Evolutionary conservation across 2,329 filamentous ascomycete species (phyloP), one percentile per base, ranked within the genome.

Genomic region (Cadophora sp.): DNA sequence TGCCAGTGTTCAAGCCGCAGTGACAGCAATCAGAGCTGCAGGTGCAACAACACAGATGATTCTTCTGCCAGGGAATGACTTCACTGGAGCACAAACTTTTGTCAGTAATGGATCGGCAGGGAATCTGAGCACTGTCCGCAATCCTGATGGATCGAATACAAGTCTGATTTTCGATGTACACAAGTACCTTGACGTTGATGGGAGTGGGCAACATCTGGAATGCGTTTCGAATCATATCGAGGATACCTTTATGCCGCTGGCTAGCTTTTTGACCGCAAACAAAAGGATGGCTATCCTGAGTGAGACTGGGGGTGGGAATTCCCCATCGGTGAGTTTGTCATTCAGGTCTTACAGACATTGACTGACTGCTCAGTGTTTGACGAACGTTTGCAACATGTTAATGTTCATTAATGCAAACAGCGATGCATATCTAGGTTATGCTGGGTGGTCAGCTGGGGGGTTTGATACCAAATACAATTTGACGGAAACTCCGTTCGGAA

Each of bases 11-110:
- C 89, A 91, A 75, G 82, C 82, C 11, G 88, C 82, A 14, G 89
- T 92, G 1, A 88, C 84, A 0, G 89, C 87, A 3, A 91, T 92
- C 72, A 85, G 89, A 53, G 76, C 83, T 53, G 84, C 86, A 1
- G 89, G 89, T 16, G 88, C 89, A 14, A 83, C 80, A 0, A 79
- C 79, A 24, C 87, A 91, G 69, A 84, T 87, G 74, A 89, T 91
- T 70, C 80, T 91, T 14, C 82, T 91, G 1, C 86, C 89, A 0
- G 89, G 89, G 1, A 67, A 67, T 24, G 84, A 86, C 73, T 91
- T 84, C 74, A 83, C 85, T 13, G 82, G 80, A 63, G 85, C 84
- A 1, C 81, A 78, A 51, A 80, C 80, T 1, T 81, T 87, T 59
- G 78, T 86, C 30, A 80, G 80, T 4, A 81, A 79, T 50, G 84